Evolutionary conservation across 176 grass and related monocot genomes (phyloP), one percentile per base, ranked within the genome.

Genomic region (Cenchrus purpureus): DNA sequence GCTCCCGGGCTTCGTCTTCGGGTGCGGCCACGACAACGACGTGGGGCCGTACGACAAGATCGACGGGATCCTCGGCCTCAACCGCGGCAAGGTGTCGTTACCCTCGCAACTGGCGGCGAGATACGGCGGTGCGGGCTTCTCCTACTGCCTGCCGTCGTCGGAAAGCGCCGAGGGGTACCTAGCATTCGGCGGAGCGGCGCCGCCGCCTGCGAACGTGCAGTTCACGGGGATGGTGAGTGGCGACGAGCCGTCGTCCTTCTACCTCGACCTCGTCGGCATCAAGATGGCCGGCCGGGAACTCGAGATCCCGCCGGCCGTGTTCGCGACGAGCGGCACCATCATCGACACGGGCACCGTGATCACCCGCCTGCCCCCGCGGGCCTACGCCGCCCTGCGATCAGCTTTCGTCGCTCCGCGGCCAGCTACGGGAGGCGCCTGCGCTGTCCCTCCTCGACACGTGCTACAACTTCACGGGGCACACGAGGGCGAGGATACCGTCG

Each of bases 261-360:
- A 93, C 63, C n/a, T 95, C 11, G 49, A 68, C 37, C 85, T 98
- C 42, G 57, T 66, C 11, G 93, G 76, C 0, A 70, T 98, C 32
- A 95, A 79, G 70, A 87, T 98, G 2, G 91, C 68, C 31, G 91
- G 91, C 0, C 55, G 77, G 25, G 12, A 54, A 11, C 11, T 95
- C 9, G 40, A 19, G 52, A 45, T 92, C 19, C 4, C 85, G 0
- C 31, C 52, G 16, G 31, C 65, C 16, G 86, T 85, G 61, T 90
- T 95, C 62, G 37, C 32, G 7, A 2, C 10, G 12, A 8, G 85
- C 8, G 85, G 91, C 67, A 92, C 87, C 7, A 50, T 95, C 25
- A 85, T 98, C 51, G 96, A 98, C 92, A 95, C 93, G 12, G 96
- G 96, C n/a, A 94, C 93, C 0, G 96, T 93, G 57, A 89, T 98